phyloP scores from a whole-genome alignment of 176 grass and related monocot genomes.

The Rhynchospora breviuscula region DNA sequence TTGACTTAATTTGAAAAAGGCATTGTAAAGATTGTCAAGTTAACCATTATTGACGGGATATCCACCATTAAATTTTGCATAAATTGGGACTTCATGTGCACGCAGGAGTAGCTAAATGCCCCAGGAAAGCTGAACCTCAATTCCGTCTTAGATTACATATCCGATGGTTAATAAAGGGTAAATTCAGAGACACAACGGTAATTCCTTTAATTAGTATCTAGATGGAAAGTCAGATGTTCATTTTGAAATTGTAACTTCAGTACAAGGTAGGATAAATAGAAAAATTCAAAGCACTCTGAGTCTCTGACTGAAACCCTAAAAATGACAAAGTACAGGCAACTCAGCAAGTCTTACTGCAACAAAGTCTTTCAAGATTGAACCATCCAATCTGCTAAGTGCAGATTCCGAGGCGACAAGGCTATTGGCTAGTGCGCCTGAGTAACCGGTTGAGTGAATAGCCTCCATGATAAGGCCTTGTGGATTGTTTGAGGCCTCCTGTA shows the following conservation, averaged over 20 bases:
- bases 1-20: no score
- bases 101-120: background rate
- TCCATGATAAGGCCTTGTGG: conserved; percentile 73
- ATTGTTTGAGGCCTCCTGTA: conserved; percentile 56
- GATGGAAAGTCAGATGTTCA: background rate
- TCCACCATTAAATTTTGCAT: no score
- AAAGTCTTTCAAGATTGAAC: conserved; percentile 51
- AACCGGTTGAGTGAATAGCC: conserved; percentile 68
- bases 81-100: background rate
- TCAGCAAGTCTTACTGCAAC: conserved; percentile 45
- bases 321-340: conserved; percentile 4
- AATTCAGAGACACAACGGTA: background rate
- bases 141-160: background rate
- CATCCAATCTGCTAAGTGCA: conserved; percentile 42
- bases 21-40: no score
- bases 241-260: background rate
- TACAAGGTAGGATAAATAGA: background rate
- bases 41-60: no score
- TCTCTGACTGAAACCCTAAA: background rate
- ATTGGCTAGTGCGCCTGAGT: conserved; percentile 63
- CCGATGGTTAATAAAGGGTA: background rate
- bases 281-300: background rate
- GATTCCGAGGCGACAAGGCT: conserved; percentile 55
- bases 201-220: background rate
- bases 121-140: background rate